Conservation (phyloP, 2,329 filamentous ascomycete species). For the Diaporthe caulivora region DNA sequence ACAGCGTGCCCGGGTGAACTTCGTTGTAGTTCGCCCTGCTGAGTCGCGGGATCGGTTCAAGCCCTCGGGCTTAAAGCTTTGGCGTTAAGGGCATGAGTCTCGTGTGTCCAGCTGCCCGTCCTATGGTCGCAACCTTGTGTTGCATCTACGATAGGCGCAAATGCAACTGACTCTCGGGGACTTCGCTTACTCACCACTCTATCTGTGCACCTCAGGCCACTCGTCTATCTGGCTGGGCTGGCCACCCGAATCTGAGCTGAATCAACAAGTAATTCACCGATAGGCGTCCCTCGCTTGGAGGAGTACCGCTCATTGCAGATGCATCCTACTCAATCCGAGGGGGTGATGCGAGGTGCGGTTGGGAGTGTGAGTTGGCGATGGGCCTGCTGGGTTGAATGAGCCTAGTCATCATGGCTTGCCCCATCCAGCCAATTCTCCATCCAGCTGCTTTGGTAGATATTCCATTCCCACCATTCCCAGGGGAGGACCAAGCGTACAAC, state of each 20-base stretch:
- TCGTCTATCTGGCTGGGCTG: slow-evolving; percentile 5
- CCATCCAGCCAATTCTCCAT: slow-evolving; percentile 6
- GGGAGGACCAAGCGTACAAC: slow-evolving; percentile 19
- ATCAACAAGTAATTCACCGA: background rate
- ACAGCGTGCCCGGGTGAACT: background rate
- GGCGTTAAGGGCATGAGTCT: background rate
- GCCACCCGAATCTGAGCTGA: background rate
- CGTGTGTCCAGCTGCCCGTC: background rate
- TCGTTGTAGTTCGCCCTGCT: background rate
- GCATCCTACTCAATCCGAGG: background rate
- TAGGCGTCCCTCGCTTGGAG: background rate
- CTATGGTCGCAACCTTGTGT: background rate
- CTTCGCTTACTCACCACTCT: slow-evolving; percentile 35
- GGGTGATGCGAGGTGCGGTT: background rate
- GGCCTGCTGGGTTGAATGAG: background rate
- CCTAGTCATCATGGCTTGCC: background rate
- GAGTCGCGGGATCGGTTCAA: slow-evolving; percentile 2
- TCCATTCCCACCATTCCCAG: background rate
- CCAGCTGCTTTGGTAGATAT: too few relatives aligned
- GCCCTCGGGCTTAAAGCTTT: background rate
- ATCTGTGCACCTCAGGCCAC: background rate
- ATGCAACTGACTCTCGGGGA: slow-evolving; percentile 18
- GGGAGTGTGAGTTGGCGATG: background rate
- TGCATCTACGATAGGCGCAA: background rate
- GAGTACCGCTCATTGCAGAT: background rate